A percentile compares a stretch with the other conserved stretches of the same genome.
Evolutionary conservation across 306 rosid species (phyloP).

Genomic region (Prunus davidiana): DNA sequence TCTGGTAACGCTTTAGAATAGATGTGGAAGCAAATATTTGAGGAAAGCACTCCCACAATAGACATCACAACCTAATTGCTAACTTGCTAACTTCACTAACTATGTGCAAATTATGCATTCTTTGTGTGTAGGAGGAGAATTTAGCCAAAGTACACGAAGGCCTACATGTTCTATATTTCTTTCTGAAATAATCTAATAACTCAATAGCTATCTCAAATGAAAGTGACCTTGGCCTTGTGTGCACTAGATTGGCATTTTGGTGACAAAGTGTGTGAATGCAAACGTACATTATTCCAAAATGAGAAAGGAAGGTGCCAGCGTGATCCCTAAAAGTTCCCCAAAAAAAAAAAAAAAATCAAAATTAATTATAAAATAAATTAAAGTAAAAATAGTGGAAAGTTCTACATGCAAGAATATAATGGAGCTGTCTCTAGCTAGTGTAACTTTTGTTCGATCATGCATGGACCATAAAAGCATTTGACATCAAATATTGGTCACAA

Average conservation of each 20-base stretch:
- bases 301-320: background rate
- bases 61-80: no score
- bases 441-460: background rate
- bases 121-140: background rate
- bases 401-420: background rate
- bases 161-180: no score
- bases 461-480: background rate
- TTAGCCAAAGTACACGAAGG: background rate
- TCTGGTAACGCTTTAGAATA: no score
- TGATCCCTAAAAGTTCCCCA: background rate
- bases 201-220: background rate
- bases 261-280: slow-evolving; percentile 4
- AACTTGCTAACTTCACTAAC: no score
- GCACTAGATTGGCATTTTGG: slow-evolving; percentile 1
- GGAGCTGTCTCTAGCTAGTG: background rate
- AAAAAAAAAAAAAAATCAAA: background rate
- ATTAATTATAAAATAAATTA: background rate
- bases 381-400: background rate
- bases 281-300: slow-evolving; percentile 7
- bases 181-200: no score
- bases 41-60: no score
- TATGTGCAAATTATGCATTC: no score
- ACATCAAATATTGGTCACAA: background rate
- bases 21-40: no score
- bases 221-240: background rate